Evolutionary conservation across 163 green algal species (phyloP).

Genomic region (Scenedesmus sp.): DNA sequence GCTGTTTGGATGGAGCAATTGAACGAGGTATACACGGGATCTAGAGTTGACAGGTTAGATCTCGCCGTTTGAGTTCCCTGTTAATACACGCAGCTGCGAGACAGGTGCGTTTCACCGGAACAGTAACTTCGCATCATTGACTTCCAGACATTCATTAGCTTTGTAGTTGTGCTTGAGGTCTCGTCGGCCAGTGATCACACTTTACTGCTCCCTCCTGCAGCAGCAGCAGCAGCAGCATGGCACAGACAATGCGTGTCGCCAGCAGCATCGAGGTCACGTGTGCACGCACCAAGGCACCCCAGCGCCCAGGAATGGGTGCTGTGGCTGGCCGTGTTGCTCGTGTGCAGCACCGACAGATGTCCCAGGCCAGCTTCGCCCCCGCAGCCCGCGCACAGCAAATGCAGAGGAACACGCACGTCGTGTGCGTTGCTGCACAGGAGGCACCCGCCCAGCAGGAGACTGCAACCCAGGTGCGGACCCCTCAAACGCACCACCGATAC

Average conservation of each 20-base stretch:
- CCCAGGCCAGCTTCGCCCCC: conserved; percentile 18
- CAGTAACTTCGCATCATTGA: background rate
- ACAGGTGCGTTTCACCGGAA: conserved; percentile 13
- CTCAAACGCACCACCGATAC: background rate
- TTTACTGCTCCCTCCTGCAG: background rate
- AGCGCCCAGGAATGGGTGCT: conserved; percentile 18
- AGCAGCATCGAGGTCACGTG: conserved; percentile 8
- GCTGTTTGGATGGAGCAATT: background rate
- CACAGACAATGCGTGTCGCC: conserved; percentile 50
- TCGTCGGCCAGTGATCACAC: background rate
- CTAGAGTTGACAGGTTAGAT: conserved; percentile 19
- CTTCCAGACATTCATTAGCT: background rate
- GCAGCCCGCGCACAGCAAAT: background rate
- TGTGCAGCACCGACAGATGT: conserved; percentile 39
- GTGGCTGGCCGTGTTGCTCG: conserved; percentile 23
- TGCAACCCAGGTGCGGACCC: conserved; percentile 20
- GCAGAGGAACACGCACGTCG: conserved; percentile 24
- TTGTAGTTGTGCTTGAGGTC: background rate
- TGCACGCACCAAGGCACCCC: background rate
- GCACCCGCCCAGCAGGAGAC: conserved; percentile 43
- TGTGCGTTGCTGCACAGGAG: conserved; percentile 53
- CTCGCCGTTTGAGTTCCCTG: background rate
- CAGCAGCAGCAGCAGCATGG: conserved; percentile 29
- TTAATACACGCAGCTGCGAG: conserved; percentile 11
- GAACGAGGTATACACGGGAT: background rate